Base-by-base conservation (phyloP, 2,329 filamentous ascomycete genomes). In the Hypocreales sp. region DNA sequence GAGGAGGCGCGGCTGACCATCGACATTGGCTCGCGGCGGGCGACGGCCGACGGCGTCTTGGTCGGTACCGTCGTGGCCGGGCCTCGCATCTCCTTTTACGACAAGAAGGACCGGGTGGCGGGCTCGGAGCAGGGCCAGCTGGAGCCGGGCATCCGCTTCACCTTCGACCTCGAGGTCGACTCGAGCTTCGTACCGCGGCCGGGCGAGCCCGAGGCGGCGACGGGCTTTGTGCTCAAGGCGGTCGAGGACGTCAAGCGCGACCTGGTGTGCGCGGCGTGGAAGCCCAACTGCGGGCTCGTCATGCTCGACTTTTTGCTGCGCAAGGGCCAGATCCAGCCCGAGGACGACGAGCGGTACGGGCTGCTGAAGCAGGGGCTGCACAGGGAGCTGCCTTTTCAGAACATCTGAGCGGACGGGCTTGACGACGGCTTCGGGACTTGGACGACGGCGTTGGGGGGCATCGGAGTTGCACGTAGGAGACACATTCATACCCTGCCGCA, bases 231-330 rank as follows among this genome's bases (percentile, higher is more conserved):
- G 15, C 23, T 41, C 10, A 41, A 44, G 24, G 29, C 39, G 3
- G 37, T 52, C 8, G 37, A 44, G 3, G 37, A 51, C 14, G 43
- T 55, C 19, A 46, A 44, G 38, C 22, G 30, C 14, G 36, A 40
- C 15, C 35, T 54, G 24, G 33, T 35, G 12, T 29, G 29, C 5
- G 28, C 35, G 7, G 29, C 29, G 16, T 55, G 51, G 51, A 55
- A 55, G 37, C 50, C 51, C n/a, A 54, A 53, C 27, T 52, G 48
- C 25, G 51, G 42, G n/a, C 34, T 55, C 5, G 49, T 52, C n/a
- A 53, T 53, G 45, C 35, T 55, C 15, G 48, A 53, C 24, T 55
- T 53, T 26, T 31, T 55, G 21, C 30, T 48, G 9, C 44, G 48
- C 12, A 44, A 45, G 29, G 37, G 40, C 5, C 40, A 44, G 19